Percentiles rank a stretch among this genome's conserved stretches.
Conservation (phyloP, 2,329 filamentous ascomycete species). For the Alternaria ventricosa region DNA sequence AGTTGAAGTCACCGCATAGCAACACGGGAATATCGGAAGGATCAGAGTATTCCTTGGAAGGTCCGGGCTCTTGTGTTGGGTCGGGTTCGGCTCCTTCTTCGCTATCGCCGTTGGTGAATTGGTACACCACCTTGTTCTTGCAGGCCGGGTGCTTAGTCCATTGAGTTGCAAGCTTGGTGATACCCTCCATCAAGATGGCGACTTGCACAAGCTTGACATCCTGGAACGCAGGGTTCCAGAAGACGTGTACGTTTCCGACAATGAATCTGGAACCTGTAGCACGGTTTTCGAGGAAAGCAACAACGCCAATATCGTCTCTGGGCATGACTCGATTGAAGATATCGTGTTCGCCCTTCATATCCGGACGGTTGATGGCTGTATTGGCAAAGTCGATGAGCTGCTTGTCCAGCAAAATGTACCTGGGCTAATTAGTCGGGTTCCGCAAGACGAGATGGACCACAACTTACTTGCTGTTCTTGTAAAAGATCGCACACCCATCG, state of each 20-base stretch:
- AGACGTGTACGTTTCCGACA: slow-evolving; percentile 91
- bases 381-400: slow-evolving; percentile 91
- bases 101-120: slow-evolving; percentile 55
- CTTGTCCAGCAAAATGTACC: slow-evolving; percentile 89
- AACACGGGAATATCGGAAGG: slow-evolving; percentile 89
- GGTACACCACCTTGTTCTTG: slow-evolving; percentile 74
- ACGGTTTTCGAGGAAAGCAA: slow-evolving; percentile 91
- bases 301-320: slow-evolving; percentile 93
- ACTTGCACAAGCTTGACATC: slow-evolving; percentile 98
- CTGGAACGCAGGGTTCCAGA: slow-evolving; percentile 88
- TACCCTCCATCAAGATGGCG: slow-evolving; percentile 90
- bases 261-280: slow-evolving; percentile 89
- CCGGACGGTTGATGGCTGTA: slow-evolving; percentile 89
- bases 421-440: slow-evolving; percentile 22
- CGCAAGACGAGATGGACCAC: neutral
- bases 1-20: slow-evolving; percentile 97
- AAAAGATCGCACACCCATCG: slow-evolving; percentile 96
- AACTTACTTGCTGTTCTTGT: slow-evolving; percentile 81
- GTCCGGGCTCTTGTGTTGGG: slow-evolving; percentile 69
- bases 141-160: slow-evolving; percentile 81
- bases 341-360: slow-evolving; percentile 97
- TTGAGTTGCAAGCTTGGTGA: slow-evolving; percentile 83
- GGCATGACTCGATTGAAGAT: slow-evolving; percentile 99
- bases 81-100: slow-evolving; percentile 59
- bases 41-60: slow-evolving; percentile 84